Evolutionary conservation across 2,329 filamentous ascomycete genomes (phyloP).

Genomic region (Fusarium sp.): DNA sequence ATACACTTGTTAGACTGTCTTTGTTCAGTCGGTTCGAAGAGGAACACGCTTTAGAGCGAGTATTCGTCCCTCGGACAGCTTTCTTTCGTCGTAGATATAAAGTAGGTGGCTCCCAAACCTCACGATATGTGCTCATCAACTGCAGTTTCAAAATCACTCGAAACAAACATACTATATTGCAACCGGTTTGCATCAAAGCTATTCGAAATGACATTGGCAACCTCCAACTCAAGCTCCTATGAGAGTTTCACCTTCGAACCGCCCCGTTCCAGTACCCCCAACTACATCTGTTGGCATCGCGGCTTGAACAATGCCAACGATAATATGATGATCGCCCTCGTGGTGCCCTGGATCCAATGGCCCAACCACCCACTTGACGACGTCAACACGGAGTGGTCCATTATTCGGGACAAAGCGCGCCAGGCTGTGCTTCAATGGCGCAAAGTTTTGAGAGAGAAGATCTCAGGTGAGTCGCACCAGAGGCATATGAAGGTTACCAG

Average conservation of each 20-base stretch:
- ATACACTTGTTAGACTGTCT: background rate
- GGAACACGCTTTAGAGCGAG: fast-evolving
- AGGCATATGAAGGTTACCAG: conserved; percentile 14
- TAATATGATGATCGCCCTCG: conserved; percentile 11
- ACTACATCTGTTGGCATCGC: conserved; percentile 17
- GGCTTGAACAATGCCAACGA: conserved; percentile 16
- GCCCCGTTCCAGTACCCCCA: background rate
- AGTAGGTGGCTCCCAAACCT: background rate
- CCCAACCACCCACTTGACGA: conserved; percentile 12
- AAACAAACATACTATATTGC: background rate
- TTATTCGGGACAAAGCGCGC: conserved; percentile 6
- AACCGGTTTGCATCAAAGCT: background rate
- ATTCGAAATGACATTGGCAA: background rate
- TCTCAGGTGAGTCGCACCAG: conserved; percentile 3
- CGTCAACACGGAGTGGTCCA: background rate
- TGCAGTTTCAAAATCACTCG: background rate
- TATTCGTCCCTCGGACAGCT: too few relatives aligned
- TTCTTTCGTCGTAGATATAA: background rate
- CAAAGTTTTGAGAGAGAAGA: background rate
- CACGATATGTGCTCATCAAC: background rate
- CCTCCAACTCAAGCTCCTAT: background rate
- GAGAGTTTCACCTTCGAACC: conserved; percentile 21
- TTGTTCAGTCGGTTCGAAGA: background rate
- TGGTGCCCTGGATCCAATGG: conserved; percentile 30
- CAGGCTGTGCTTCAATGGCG: conserved; percentile 7